phyloP scores from a whole-genome alignment of 495 filamentous ascomycete genomes.

The Talaromyces proteolyticus region DNA sequence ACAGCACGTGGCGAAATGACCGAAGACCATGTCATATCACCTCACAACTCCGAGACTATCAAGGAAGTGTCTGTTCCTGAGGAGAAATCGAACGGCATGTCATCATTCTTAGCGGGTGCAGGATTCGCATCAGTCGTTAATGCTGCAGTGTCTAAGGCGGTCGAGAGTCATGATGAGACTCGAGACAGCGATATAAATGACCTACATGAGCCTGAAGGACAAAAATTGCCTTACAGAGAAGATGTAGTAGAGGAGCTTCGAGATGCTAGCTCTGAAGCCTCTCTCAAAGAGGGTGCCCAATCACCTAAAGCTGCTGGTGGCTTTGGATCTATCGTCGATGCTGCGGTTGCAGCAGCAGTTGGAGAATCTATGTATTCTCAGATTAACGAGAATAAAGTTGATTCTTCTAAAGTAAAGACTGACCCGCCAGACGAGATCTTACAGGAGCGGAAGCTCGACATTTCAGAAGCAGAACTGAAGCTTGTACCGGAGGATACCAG shows the following conservation, averaged over 20 bases:
- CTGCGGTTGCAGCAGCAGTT: constrained; percentile 14
- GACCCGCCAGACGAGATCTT: too few relatives aligned
- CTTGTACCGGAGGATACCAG: constrained; percentile 3
- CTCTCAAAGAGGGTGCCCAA: background rate
- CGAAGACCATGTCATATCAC: background rate
- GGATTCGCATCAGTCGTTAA: constrained; percentile 22
- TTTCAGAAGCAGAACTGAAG: background rate
- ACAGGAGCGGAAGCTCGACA: too few relatives aligned
- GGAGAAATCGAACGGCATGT: background rate
- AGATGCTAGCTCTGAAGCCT: background rate
- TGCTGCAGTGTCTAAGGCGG: constrained; percentile 22
- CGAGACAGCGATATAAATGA: background rate
- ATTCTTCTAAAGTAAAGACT: background rate
- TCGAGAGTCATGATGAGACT: constrained; percentile 5
- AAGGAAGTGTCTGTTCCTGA: background rate
- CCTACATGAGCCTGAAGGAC: background rate
- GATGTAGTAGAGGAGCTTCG: background rate
- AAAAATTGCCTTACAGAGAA: background rate
- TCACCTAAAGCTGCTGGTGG: background rate
- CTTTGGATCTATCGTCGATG: constrained; percentile 22
- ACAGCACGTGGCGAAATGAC: background rate
- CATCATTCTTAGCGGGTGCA: constrained; percentile 6
- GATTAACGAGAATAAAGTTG: too few relatives aligned
- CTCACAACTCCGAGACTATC: background rate
- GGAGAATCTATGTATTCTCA: too few relatives aligned